Evolutionary conservation across 306 rosid species (phyloP), one percentile per base, ranked within the genome.

Genomic region (Psophocarpus tetragonolobus): DNA sequence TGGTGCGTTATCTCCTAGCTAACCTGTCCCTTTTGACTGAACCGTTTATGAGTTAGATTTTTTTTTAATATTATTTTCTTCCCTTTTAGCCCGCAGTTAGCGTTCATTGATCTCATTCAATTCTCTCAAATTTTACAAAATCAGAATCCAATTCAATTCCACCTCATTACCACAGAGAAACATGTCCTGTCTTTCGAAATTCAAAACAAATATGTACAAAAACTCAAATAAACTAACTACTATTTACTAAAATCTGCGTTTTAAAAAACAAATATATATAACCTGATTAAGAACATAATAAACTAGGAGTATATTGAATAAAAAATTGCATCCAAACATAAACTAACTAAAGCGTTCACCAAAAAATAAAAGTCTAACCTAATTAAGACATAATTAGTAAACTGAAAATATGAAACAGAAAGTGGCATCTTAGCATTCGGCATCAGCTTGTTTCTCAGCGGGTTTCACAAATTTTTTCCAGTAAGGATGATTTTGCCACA

Each of bases 401-500:
- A 51, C 14, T 45, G 15, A 5, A 4, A 15, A 15, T 45, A 45
- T 4, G 14, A 45, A 13, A 45, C 4, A 45, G 14, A 45, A 15
- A 45, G 8, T 45, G 20, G 7, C 8, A 42, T 47, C 54, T 23
- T 47, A 47, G 2, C 54, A 47, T 24, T 38, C 5, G 3, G 2
- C 0, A 0, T 3, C 4, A 5, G 6, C 24, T 9, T 66, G 15
- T 10, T 56, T 24, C 0, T 74, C 70, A 3, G 14, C 10, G 0
- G 61, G 18, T 7, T 9, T 8, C 0, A 89, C 85, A 4, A 44
- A 89, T 2, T 72, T 84, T 1, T 27, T 18, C 91, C 91, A 87
- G 15, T 29, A 78, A 1, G 87, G 70, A 10, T 90, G 90, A 0
- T 69, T 79, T 21, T 48, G 45, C 91, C 91, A 87, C 17, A 87